These are phyloP conservation scores for Puccinia horiana DNA, from an alignment of 1,284 basidiomycete species.

Conservation along the genomic window DNA sequence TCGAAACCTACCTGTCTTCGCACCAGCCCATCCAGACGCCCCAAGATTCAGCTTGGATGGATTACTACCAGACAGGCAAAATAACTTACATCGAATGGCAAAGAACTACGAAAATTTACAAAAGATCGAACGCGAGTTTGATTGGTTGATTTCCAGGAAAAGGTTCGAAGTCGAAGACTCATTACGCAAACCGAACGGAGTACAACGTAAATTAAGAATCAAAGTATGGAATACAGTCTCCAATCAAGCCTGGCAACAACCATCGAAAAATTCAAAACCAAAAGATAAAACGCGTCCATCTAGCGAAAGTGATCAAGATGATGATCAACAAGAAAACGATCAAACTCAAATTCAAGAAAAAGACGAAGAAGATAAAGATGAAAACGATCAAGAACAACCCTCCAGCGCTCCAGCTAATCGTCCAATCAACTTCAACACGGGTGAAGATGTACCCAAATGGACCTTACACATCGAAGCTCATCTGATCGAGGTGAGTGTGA, in stretches of 20 bases:
- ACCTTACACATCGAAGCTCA: conserved; percentile 42
- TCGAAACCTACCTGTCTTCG: conserved; percentile 32
- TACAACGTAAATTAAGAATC: conserved; percentile 16
- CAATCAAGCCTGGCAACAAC: conserved; percentile 34
- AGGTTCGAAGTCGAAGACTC: conserved; percentile 38
- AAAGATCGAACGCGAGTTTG: conserved; percentile 32
- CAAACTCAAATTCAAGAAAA: neutral
- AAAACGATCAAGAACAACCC: neutral
- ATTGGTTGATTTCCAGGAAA: conserved; percentile 46
- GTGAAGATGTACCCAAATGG: conserved; percentile 45
- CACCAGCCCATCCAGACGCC: neutral
- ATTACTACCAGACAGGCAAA: neutral
- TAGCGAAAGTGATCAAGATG: neutral
- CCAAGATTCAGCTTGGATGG: neutral
- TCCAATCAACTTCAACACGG: conserved; percentile 7
- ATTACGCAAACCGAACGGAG: conserved; percentile 11
- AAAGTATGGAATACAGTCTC: conserved; percentile 45
- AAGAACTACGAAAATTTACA: conserved; percentile 24
- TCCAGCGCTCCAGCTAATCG: neutral
- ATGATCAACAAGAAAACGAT: neutral
- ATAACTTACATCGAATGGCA: neutral
- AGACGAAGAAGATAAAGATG: neutral
- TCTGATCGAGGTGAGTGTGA: conserved; percentile 7
- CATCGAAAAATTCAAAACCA: neutral
- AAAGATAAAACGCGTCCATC: neutral